Conservation (phyloP, 202 grass and related monocot species). For the Carex sylvatica region DNA sequence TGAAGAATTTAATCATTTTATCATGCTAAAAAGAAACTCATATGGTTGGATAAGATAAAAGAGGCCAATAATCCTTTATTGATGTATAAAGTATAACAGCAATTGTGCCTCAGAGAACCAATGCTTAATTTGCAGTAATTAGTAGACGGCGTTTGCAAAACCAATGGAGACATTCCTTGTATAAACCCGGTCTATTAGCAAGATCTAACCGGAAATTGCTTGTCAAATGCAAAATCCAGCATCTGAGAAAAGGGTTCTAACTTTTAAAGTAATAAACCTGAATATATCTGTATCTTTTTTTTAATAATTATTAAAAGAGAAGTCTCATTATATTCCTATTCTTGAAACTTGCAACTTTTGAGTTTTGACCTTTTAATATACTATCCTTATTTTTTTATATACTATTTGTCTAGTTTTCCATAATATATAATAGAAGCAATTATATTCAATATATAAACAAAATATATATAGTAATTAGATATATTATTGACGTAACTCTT, state of each 20-base stretch:
- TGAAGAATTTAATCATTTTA: too few species aligned
- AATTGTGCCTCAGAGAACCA: not conserved
- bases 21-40: too few species aligned
- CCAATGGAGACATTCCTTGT: not conserved
- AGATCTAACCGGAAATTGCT: not conserved
- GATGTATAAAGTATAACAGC: not conserved
- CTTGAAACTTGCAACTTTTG: too few species aligned
- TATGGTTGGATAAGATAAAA: not conserved
- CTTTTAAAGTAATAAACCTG: not conserved
- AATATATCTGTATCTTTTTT: too few species aligned
- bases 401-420: too few species aligned
- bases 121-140: not conserved
- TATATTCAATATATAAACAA: too few species aligned
- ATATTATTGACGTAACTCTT: too few species aligned
- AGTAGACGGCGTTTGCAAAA: not conserved
- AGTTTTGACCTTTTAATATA: not conserved
- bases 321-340: not conserved
- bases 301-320: too few species aligned
- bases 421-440: too few species aligned
- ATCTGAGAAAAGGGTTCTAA: not conserved
- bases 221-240: not conserved
- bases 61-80: not conserved
- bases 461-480: too few species aligned
- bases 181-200: not conserved
- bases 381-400: not conserved